Base-by-base conservation (phyloP, 176 grass and related monocot genomes). In the Phragmites australis region DNA sequence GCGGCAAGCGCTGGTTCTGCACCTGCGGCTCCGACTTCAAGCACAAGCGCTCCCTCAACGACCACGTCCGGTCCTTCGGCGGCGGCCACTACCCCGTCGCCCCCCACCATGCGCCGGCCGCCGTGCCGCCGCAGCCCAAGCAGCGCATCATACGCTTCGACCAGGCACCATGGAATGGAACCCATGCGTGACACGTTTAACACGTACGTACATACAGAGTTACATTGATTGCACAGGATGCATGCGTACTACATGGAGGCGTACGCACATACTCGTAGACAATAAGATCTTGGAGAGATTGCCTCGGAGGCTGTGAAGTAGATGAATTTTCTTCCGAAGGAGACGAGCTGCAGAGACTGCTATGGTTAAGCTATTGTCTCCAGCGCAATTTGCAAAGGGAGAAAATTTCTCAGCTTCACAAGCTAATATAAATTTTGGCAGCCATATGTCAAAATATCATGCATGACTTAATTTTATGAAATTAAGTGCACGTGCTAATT, bases 371-470 rank as follows among this genome's bases (percentile, higher is more conserved):
- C 18, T 60, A 25, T 73, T 45, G 21, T 46, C 65, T 60, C 74
- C 34, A 86, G 68, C 50, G 54, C 42, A 37, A 69, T 58, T 68
- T 75, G 26, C 52, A 69, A 37, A 85, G 54, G 91, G 87, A 91
- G 91, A 82, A 97, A 93, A 97, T 97, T 97, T 93, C 46, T 76
- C 94, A 75, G 76, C 94, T 97, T 97, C 94, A 97, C 79, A 78
- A 61, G 12, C 87, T 82, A 56, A 70, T 37, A 48, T 64, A 2
- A 56, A 79, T 51, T 57, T 19, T 32, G 53, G 63, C 87, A 89
- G 48, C 72, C 54, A 50, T 78, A 62, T 81, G 75, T 75, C 51
- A 82, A 27, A 16, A 43, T 41, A 70, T 18, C 64, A 70, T 57
- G 7, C 37, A 71, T 81, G 65, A 49, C 40, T 57, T 80, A 17